Base-by-base conservation (phyloP, 768 basidiomycete genomes). In the Suillus spraguei region DNA sequence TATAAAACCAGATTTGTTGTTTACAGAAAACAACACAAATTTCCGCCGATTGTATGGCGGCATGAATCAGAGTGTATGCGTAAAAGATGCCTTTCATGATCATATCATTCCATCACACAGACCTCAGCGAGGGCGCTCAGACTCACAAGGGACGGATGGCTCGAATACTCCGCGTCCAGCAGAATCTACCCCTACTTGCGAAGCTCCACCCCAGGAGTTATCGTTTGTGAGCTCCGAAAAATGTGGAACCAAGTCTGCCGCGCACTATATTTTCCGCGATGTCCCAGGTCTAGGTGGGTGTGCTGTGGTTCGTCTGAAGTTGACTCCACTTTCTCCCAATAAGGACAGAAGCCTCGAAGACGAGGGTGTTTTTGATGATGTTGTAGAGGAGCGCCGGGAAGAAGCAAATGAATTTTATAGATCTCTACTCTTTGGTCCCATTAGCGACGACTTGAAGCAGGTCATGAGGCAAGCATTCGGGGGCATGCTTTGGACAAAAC, bases 401-500 rank as follows among this genome's bases (percentile, higher is more conserved):
- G 97, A 99, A 74, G 94, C 95, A 7, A 94, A 99, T 73, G 97
- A 99, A 77, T 99, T 99, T 73, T 99, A 98, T 76, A 81, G 83
- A 46, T 82, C 85, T 5, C 82, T 99, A 60, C 87, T 88, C 46
- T 83, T 88, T 67, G 94, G 94, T 4, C 87, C 92, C 16, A 89
- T 97, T 71, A 92, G 86, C 70, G 94, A 97, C 63, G 97, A 99
- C 77, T 79, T 99, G 69, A 89, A 88, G 74, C 96, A 97, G 75
- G 91, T 99, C 68, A 97, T 94, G 94, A 83, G 97, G 65, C 97
- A 99, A 78, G 97, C 96, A 24, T 78, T 99, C 56, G 88, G 88
- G 24, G 97, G 97, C 13, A 99, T 99, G 97, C 79, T 99, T 60
- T 99, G 97, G 97, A 95, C 93, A 53, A 99, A 99, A 79, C 97